Conservation (phyloP, 768 basidiomycete genomes). For the Mycena rosella region DNA sequence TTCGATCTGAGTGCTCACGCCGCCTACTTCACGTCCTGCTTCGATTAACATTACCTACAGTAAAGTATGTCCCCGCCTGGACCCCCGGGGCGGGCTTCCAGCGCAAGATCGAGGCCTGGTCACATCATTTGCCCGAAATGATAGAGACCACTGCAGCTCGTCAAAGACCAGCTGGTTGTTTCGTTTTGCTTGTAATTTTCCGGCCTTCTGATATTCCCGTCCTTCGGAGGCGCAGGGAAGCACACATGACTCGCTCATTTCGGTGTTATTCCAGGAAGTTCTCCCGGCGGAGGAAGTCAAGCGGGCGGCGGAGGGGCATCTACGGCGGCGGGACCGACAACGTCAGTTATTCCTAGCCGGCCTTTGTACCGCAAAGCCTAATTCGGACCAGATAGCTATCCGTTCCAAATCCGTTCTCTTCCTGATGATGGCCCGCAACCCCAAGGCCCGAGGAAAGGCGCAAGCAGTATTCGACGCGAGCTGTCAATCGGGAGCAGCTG, state of each 20-base stretch:
- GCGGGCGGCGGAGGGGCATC: constrained; percentile 28
- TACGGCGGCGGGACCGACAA: constrained; percentile 42
- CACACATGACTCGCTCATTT: constrained; percentile 19
- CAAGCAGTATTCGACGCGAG: constrained; percentile 46
- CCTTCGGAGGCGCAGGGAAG: constrained; percentile 14
- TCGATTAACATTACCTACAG: constrained; percentile 33
- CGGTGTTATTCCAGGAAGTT: constrained; percentile 4
- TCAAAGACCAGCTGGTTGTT: constrained; percentile 45
- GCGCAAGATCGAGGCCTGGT: constrained; percentile 51
- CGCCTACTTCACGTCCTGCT: background rate
- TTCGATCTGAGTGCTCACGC: constrained; percentile 46
- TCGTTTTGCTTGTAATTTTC: background rate
- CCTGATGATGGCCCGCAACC: constrained; percentile 43
- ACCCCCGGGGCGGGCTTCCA: constrained; percentile 59
- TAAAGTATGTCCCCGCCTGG: constrained; percentile 56
- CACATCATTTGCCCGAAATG: constrained; percentile 45
- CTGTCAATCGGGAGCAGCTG: constrained; percentile 43
- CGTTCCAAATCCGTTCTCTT: constrained; percentile 40
- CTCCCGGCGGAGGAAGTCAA: constrained; percentile 19
- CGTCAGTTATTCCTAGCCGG: background rate
- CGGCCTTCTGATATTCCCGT: background rate
- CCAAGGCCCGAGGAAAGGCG: constrained; percentile 42
- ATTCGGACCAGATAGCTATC: constrained; percentile 34
- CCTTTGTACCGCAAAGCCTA: background rate
- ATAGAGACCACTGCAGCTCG: constrained; percentile 47